phyloP scores from a whole-genome alignment of 208 protist genomes.

The Leishmania tropica region DNA sequence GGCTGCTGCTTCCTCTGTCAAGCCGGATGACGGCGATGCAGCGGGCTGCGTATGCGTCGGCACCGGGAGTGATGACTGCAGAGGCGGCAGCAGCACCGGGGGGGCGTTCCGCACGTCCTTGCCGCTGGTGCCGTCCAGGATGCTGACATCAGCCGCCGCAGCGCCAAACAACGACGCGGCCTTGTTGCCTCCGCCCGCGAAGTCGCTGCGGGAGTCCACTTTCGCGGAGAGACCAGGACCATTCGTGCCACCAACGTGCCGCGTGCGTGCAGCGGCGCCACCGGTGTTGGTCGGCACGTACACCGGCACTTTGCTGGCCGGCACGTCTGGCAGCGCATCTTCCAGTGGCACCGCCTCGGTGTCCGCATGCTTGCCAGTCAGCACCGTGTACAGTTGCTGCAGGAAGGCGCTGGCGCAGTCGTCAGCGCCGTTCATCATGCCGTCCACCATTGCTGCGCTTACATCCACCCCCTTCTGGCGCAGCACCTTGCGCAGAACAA shows the following conservation, averaged over 20 bases:
- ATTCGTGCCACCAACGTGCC: conserved; percentile 1
- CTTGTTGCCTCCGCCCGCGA: background rate
- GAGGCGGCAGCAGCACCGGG: background rate
- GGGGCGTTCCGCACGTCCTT: background rate
- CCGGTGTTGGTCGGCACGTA: conserved; percentile 20
- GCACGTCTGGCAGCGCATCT: conserved; percentile 34
- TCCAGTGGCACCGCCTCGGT: conserved; percentile 39
- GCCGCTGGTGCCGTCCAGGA: background rate
- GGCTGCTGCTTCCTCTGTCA: background rate
- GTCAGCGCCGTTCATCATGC: conserved; percentile 73
- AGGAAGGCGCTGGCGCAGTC: conserved; percentile 80
- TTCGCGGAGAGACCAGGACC: background rate
- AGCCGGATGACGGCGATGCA: background rate
- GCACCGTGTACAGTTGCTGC: conserved; percentile 72
- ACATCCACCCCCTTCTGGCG: conserved; percentile 61
- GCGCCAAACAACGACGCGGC: background rate
- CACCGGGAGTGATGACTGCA: background rate
- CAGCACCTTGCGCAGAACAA: conserved; percentile 72
- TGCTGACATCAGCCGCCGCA: background rate
- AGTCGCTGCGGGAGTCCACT: background rate
- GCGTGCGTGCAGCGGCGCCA: conserved; percentile 11
- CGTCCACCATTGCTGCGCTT: conserved; percentile 71
- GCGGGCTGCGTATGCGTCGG: background rate
- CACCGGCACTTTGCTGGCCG: conserved; percentile 26
- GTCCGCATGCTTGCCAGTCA: conserved; percentile 62